Evolutionary conservation across 2,329 filamentous ascomycete species (phyloP), one percentile per base, ranked within the genome.

Genomic region (Herpotrichia juniperi): DNA sequence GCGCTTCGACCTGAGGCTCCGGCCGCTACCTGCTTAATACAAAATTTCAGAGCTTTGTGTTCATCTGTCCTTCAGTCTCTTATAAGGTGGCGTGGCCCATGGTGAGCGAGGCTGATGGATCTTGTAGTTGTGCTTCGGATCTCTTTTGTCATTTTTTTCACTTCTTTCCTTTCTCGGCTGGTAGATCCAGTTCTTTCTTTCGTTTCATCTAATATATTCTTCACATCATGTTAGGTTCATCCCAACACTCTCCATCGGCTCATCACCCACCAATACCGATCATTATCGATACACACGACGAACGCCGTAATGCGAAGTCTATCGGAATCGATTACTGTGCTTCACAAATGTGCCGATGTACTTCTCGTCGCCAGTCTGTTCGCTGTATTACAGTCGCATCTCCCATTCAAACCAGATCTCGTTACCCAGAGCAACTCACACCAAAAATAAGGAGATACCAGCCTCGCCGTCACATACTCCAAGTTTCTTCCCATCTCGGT

Each of bases 201-300:
- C 12, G 26, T 28, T 12, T 28, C 26, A 6, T 28, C 12, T 28
- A 6, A 6, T 7, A 28, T 12, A 28, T 12, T 28, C 12, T 12
- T 28, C 26, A 12, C 26, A 28, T 28, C 26, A 37, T 37, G 34
- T 6, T 37, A 5, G n/a, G 12, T 14, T 17, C 19, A 35, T 46
- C 28, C 12, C 28, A n/a, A 21, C 3, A 5, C 9, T 34, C 28
- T 35, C 28, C 24, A 24, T 46, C 28, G 28, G 5, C 43, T 9
- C 26, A 17, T 16, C 35, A 44, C n/a, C 39, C 47, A 32, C 21
- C 26, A 14, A 44, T 50, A n/a, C 47, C 39, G 11, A 44, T 50
- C 17, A 44, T 34, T 30, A 39, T 45, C 19, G 40, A 44, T 21
- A 21, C 28, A 14, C 39, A 34, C 1, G 30, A 44, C 12, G n/a